Base-by-base conservation (phyloP, 2,329 filamentous ascomycete genomes). In the Ambrosiella xylebori region DNA sequence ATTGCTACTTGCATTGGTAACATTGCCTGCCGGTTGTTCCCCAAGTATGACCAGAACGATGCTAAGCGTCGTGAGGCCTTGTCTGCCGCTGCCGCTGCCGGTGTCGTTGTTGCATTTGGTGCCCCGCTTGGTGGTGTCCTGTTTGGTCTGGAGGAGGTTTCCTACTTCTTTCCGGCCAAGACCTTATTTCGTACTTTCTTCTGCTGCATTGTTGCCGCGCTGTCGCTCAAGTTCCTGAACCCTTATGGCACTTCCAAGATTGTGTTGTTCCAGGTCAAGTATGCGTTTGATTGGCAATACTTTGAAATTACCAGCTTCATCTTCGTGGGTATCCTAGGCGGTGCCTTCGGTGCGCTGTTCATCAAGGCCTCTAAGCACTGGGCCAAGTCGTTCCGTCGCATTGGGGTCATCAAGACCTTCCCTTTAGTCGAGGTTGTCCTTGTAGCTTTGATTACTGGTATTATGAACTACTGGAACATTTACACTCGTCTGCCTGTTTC, bases 161-260 rank as follows among this genome's bases (percentile, higher is more conserved):
- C 87, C 64, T 97, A 97, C 70, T 97, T 97, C 70, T 97, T 97
- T 68, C 91, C 93, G 0, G 88, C 91, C 5, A 97, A 98, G 72
- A 97, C 91, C 0, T 78, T 98, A 7, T 98, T 98, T 73, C 78
- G 93, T 57, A 97, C 93, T 0, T 98, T 98, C 70, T 97, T 97
- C 71, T 97, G 91, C 73, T 97, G 91, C 70, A 97, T 97, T 64
- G 84, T 86, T 38, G 90, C 93, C 1, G 89, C 93, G 0, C 71
- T 98, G 39, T 91, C 90, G 1, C 75, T 98, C 64, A 96, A 96
- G 66, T 96, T 96, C 63, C 74, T 97, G 41, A 94, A 98, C 65
- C 93, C 93, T 0, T 98, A 97, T 65, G 91, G 91, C 37, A 97
- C 90, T 0, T 83, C 86, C 67, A 97, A 98, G 71, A 95, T 98